Evolutionary conservation across 2,329 filamentous ascomycete genomes (phyloP), one percentile per base, ranked within the genome.

Genomic region (Aureobasidium sp.): DNA sequence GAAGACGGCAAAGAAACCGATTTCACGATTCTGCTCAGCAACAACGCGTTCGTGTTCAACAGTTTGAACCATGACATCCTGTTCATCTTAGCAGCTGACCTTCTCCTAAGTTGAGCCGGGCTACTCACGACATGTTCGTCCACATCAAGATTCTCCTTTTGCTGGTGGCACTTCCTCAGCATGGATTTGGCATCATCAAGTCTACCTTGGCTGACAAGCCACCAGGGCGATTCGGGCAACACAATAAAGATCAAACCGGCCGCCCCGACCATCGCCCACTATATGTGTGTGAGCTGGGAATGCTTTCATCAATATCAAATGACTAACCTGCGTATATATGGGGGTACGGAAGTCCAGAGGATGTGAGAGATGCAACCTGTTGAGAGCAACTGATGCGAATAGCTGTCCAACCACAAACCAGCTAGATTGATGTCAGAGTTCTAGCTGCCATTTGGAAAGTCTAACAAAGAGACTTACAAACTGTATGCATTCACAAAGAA

Each of bases 331-430:
- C 0, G 72, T 73, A 50, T 73, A 73, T 22, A 75, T 70, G 2
- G 72, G 66, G 3, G 64, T 66, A 6, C 65, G 62, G 55, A 66
- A 74, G 40, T 73, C 59, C 16, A 63, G 59, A 0, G 68, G 67
- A 42, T 52, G 19, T 24, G 38, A 34, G 6, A 29, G 34, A 12
- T 55, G 66, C 2, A 74, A 60, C 2, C 59, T 53, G 21, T 73
- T 65, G 3, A 75, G 60, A 1, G 71, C 71, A 0, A 75, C 63
- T 3, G 67, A 69, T 2, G 69, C 71, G 34, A 70, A 71, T 27
- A 75, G 68, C 14, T 66, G 64, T 1, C 73, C 73, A 0, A 74
- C 25, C 1, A 69, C 67, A 56, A 69, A 74, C 73, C 73, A 76
- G 47, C 40, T 47, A 25, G 22, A 12, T 19, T 25, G 5, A 41